Evolutionary conservation across 129 eudicot species (phyloP).

Genomic region (Centaurea solstitialis): DNA sequence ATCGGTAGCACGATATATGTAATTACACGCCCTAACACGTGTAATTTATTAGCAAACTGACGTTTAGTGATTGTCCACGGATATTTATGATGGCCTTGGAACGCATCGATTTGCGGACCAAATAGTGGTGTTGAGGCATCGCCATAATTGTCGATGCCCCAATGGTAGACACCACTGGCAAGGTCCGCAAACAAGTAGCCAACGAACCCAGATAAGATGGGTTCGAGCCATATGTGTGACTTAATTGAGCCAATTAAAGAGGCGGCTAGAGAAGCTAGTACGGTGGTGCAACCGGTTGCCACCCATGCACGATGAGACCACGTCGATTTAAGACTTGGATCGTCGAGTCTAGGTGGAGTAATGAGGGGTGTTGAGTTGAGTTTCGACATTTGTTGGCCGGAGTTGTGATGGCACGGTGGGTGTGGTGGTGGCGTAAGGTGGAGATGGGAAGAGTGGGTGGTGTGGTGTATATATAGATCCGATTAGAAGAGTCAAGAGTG

Average conservation of each 20-base stretch:
- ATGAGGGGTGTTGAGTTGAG: neutral
- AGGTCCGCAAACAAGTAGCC: conserved; percentile 37
- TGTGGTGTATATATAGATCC: no score
- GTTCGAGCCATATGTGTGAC: conserved; percentile 57
- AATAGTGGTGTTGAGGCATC: conserved; percentile 64
- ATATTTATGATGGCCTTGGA: conserved; percentile 92
- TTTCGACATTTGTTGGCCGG: neutral
- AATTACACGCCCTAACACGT: conserved; percentile 61
- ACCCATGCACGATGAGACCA: conserved; percentile 76
- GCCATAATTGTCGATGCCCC: conserved; percentile 96
- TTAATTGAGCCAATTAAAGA: conserved; percentile 28
- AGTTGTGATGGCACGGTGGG: neutral
- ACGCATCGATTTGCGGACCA: conserved; percentile 84
- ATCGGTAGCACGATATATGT: conserved; percentile 60
- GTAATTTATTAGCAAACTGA: conserved; percentile 78
- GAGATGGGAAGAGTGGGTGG: neutral
- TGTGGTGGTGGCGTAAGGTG: neutral
- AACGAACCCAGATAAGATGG: conserved; percentile 43
- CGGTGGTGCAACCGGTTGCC: conserved; percentile 63
- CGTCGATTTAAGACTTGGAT: conserved; percentile 54
- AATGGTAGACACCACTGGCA: conserved; percentile 76
- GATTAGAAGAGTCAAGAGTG: no score
- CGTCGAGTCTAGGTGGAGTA: conserved; percentile 39
- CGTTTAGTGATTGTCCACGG: conserved; percentile 90
- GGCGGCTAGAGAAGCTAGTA: conserved; percentile 51